These are phyloP conservation scores for Skeletonema potamos DNA, from an alignment of 108 stramenopile species.

Conservation along the genomic window DNA sequence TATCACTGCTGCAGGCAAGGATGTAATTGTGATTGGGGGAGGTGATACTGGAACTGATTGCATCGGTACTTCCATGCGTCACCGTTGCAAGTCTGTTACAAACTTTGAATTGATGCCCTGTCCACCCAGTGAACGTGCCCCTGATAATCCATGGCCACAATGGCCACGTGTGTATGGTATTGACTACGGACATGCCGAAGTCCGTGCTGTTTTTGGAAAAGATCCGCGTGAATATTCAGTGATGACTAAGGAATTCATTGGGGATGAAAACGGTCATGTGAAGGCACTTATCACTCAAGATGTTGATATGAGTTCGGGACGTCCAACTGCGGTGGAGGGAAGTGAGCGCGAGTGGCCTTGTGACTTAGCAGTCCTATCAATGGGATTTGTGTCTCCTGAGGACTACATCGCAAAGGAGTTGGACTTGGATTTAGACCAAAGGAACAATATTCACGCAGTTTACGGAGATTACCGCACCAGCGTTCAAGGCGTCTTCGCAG, in stretches of 20 bases:
- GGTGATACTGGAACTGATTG: slow-evolving; percentile 98
- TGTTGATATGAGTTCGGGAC: slow-evolving; percentile 85
- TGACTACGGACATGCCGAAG: slow-evolving; percentile 98
- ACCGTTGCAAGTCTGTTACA: slow-evolving; percentile 93
- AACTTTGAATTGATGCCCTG: slow-evolving; percentile 98
- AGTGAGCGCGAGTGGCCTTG: slow-evolving; percentile 92
- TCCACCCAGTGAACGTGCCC: slow-evolving; percentile 89
- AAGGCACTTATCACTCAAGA: slow-evolving; percentile 94
- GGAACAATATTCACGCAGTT: slow-evolving; percentile 95
- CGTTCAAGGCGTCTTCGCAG: slow-evolving; percentile 96
- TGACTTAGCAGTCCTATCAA: slow-evolving; percentile 91
- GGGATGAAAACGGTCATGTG: slow-evolving; percentile 90
- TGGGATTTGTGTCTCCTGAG: slow-evolving; percentile 98
- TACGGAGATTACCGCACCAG: slow-evolving; percentile 95
- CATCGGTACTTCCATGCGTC: slow-evolving; percentile 97
- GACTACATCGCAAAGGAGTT: slow-evolving; percentile 77
- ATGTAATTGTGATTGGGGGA: slow-evolving; percentile 98
- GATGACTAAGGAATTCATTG: slow-evolving; percentile 95
- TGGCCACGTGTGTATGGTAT: slow-evolving; percentile 96
- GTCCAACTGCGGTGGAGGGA: slow-evolving; percentile 84
- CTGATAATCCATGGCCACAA: slow-evolving; percentile 97
- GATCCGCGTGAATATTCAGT: slow-evolving; percentile 96
- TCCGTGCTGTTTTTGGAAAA: slow-evolving; percentile 89
- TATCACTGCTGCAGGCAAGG: slow-evolving; percentile 96
- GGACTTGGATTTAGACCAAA: slow-evolving; percentile 85